Base-by-base conservation (phyloP, 768 basidiomycete genomes). In the Russula griseocarnosa region DNA sequence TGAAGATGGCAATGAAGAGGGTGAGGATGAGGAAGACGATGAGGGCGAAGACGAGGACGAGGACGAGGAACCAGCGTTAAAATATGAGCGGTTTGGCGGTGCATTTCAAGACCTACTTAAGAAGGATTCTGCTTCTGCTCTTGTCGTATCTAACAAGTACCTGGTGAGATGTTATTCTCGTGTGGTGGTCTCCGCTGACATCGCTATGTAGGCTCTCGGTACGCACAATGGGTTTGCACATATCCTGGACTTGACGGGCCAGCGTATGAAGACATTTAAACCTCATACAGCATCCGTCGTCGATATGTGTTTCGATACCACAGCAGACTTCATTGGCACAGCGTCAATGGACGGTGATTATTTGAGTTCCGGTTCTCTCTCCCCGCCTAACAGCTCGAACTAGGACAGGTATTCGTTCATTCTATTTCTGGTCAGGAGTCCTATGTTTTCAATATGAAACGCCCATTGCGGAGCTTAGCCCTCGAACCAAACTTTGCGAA, bases 211-310 rank as follows among this genome's bases (percentile, higher is more conserved):
- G 94, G 92, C 88, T 28, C 75, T 98, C 42, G 96, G 95, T 24
- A 97, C 96, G 2, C 95, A 98, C 73, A 84, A 82, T 55, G 96
- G 96, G n/a, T 86, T 94, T 66, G 85, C 98, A 3, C 91, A 97
- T 72, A 81, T 97, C 22, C 79, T 97, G 16, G 87, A 87, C 71
- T 79, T 90, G 46, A 76, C 83, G 30, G 96, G 95, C 5, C 82
- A 85, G 60, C 85, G 89, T 50, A 81, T 94, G 75, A 95, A 93
- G 74, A 91, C 92, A 1, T 97, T 87, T 75, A 88, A 93, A 71
- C 92, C 90, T 2, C 97, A 99, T 71, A 78, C 85, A 38, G 95
- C 95, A 0, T 92, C 92, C 13, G 80, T 98, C 60, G 83, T 86
- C 62, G 94, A 94, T 71, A 86, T 98, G 42, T 83, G 82, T 55